A percentile compares a stretch with the other conserved stretches of the same genome.
phyloP scores from a whole-genome alignment of 1,284 basidiomycete genomes.

The Ustilago cynodontis region DNA sequence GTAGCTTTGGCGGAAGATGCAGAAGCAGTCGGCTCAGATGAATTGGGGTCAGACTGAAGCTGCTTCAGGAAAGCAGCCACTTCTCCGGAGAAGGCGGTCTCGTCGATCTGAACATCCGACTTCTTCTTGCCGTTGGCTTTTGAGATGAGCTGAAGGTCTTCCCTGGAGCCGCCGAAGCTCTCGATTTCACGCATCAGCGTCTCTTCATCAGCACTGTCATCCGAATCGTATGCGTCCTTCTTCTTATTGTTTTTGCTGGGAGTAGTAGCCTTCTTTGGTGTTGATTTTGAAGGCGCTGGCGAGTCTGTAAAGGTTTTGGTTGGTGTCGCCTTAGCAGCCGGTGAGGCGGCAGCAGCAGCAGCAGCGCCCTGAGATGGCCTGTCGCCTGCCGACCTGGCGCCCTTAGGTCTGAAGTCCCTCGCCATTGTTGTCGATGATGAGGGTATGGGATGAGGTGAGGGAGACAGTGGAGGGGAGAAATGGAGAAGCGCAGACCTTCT shows the following conservation, averaged over 20 bases:
- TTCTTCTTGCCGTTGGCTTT: conserved; percentile 40
- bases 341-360: not conserved
- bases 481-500: not conserved
- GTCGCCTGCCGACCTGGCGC: conserved; percentile 22
- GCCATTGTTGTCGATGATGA: conserved; percentile 42
- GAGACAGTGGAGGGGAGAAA: not conserved
- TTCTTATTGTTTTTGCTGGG: conserved; percentile 22
- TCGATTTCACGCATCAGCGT: conserved; percentile 48
- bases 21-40: conserved; percentile 20
- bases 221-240: conserved; percentile 37
- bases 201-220: conserved; percentile 49
- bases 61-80: conserved; percentile 47
- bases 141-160: conserved; percentile 48
- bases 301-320: not conserved
- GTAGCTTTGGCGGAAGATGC: not conserved
- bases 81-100: conserved; percentile 37
- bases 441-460: conserved; percentile 2
- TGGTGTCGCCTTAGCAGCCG: not conserved
- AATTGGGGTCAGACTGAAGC: conserved; percentile 26
- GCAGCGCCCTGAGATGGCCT: conserved; percentile 2
- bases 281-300: conserved; percentile 27
- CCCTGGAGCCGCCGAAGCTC: conserved; percentile 46
- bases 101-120: conserved; percentile 34
- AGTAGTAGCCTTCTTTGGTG: conserved; percentile 15
- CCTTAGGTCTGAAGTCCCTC: conserved; percentile 59